Evolutionary conservation across 176 grass and related monocot species (phyloP).

Genomic region (Paspalum vaginatum): DNA sequence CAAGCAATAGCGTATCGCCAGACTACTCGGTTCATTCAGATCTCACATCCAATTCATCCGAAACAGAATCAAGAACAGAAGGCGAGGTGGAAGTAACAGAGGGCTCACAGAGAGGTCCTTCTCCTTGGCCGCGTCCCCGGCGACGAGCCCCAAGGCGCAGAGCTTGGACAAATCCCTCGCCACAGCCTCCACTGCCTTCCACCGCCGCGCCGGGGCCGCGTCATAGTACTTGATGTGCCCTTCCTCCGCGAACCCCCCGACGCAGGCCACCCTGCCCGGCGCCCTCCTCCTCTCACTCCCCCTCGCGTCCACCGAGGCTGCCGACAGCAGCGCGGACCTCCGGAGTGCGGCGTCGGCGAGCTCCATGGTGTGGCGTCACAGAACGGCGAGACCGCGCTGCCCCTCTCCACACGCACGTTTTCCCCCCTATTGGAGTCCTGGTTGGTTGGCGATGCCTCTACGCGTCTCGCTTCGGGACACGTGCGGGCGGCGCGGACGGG

Average conservation of each 20-base stretch:
- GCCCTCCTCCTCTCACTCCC: slow-evolving; percentile 9
- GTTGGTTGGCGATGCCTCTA: too few species aligned
- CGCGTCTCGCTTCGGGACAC: too few species aligned
- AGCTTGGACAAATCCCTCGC: slow-evolving; percentile 40
- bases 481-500: too few species aligned
- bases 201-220: slow-evolving; percentile 4
- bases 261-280: too few species aligned
- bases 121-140: slow-evolving; percentile 43
- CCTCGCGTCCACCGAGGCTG: background rate
- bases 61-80: background rate
- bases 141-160: slow-evolving; percentile 35
- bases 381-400: background rate
- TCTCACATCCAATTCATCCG: background rate
- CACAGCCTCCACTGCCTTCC: slow-evolving; percentile 48
- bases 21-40: background rate
- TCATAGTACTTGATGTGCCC: slow-evolving; percentile 46
- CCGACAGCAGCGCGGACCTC: background rate
- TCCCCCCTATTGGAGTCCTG: too few species aligned
- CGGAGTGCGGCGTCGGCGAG: slow-evolving; percentile 38
- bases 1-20: background rate
- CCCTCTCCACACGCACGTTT: background rate
- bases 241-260: slow-evolving; percentile 42
- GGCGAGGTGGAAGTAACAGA: background rate
- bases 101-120: slow-evolving; percentile 42
- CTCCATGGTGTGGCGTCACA: slow-evolving; percentile 40